Conservation (phyloP, 2,329 filamentous ascomycete species). For the Calonectria henricotiae region DNA sequence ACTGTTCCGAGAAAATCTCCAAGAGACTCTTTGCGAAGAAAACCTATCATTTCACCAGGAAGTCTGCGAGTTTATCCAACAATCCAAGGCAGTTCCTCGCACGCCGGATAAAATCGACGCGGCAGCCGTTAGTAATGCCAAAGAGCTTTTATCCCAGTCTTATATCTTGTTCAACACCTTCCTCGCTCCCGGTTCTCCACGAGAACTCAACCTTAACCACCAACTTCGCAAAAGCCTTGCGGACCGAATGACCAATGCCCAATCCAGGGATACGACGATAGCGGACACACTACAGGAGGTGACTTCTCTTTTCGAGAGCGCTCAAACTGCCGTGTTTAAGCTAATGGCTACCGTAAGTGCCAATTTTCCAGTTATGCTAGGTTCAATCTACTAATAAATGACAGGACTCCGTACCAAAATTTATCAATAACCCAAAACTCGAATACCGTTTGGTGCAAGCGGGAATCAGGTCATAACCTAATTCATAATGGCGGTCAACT, state of each 20-base stretch:
- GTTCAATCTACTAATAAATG: constrained; percentile 44
- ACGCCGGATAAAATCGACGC: constrained; percentile 76
- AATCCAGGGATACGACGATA: constrained; percentile 93
- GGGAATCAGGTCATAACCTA: constrained; percentile 22
- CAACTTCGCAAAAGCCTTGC: constrained; percentile 93
- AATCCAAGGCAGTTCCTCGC: constrained; percentile 74
- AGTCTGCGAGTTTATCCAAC: constrained; percentile 87
- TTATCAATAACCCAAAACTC: constrained; percentile 71
- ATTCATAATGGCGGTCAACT: constrained; percentile 5
- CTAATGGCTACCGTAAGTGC: constrained; percentile 95
- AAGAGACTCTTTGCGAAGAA: constrained; percentile 97
- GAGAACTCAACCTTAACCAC: constrained; percentile 98
- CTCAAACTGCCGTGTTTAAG: constrained; percentile 96
- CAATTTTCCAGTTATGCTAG: fast-evolving
- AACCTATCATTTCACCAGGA: constrained; percentile 97
- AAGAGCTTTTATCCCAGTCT: constrained; percentile 94
- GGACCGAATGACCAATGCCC: constrained; percentile 96
- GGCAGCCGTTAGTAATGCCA: constrained; percentile 83
- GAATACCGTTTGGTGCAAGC: constrained; percentile 31
- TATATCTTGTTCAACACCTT: constrained; percentile 99
- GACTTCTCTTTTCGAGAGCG: constrained; percentile 89
- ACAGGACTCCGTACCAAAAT: constrained; percentile 82
- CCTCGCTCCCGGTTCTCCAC: constrained; percentile 93
- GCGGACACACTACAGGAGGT: constrained; percentile 92
- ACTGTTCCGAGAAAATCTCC: constrained; percentile 93